Evolutionary conservation across 1,284 basidiomycete species (phyloP).

Genomic region (Ustilago hordei): DNA sequence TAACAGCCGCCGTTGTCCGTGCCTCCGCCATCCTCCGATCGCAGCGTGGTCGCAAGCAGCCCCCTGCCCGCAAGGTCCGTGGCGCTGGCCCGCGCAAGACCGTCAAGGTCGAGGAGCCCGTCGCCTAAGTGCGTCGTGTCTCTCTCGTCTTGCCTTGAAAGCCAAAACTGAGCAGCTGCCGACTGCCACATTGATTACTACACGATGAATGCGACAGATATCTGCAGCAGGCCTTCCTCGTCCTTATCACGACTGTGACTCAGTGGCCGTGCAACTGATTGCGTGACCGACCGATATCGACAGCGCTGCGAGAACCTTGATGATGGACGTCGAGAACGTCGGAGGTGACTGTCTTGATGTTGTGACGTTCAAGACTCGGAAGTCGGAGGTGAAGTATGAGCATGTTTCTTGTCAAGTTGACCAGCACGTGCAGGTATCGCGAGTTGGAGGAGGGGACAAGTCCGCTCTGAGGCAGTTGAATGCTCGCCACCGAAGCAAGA

Average conservation of each 20-base stretch:
- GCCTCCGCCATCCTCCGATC: conserved; percentile 62
- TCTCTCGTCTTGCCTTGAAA: neutral
- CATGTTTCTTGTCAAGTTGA: neutral
- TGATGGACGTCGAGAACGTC: neutral
- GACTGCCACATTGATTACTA: conserved; percentile 8
- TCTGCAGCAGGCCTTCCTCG: conserved; percentile 9
- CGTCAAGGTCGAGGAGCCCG: conserved; percentile 44
- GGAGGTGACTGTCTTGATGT: neutral
- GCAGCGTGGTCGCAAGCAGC: conserved; percentile 56
- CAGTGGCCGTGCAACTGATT: neutral
- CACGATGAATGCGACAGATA: conserved; percentile 20
- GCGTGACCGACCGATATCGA: neutral
- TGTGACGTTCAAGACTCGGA: conserved; percentile 5
- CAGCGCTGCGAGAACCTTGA: neutral
- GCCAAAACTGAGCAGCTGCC: conserved; percentile 14
- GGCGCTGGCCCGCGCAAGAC: conserved; percentile 51
- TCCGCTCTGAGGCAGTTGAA: neutral
- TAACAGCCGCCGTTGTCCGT: conserved; percentile 64
- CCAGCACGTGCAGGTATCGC: conserved; percentile 17
- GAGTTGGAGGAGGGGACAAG: neutral
- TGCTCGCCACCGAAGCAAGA: neutral
- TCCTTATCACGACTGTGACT: neutral
- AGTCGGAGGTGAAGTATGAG: neutral
- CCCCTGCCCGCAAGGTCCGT: conserved; percentile 51
- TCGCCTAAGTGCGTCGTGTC: conserved; percentile 27